These are phyloP conservation scores for Malassezia dermatis DNA, from an alignment of 1,284 basidiomycete species.

Conservation along the genomic window DNA sequence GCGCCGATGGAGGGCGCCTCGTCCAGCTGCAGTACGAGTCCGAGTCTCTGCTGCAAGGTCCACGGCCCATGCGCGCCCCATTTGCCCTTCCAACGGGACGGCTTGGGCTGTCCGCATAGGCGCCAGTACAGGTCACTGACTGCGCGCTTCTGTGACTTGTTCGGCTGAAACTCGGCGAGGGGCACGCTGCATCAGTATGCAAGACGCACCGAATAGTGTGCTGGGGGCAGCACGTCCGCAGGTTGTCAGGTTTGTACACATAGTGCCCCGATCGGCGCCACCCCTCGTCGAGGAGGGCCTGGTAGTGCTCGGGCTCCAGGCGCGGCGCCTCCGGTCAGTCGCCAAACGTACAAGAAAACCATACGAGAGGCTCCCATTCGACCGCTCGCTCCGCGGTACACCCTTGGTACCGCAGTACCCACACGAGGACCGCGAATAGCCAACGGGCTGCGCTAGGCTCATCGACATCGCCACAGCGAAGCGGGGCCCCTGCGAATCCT, in stretches of 20 bases:
- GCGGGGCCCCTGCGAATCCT: neutral
- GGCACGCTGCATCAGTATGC: conserved; percentile 10
- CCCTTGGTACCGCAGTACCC: conserved; percentile 50
- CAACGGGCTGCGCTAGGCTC: conserved; percentile 49
- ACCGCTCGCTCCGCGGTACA: conserved; percentile 36
- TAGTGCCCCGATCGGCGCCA: conserved; percentile 40
- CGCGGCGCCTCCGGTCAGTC: conserved; percentile 18
- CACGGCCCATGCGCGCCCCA: conserved; percentile 22
- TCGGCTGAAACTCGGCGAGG: neutral
- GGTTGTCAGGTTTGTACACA: conserved; percentile 40
- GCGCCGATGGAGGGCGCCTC: neutral
- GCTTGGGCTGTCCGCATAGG: conserved; percentile 17
- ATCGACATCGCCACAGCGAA: neutral
- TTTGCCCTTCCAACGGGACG: conserved; percentile 30
- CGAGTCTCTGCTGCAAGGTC: conserved; percentile 17
- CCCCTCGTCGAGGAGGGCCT: conserved; percentile 32
- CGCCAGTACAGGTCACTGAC: conserved; percentile 27
- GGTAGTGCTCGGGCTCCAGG: conserved; percentile 31
- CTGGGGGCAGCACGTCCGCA: conserved; percentile 39
- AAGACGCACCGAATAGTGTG: conserved; percentile 28
- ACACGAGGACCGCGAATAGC: conserved; percentile 48
- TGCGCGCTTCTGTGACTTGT: conserved; percentile 23
- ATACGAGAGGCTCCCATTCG: conserved; percentile 47
- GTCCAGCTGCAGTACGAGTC: conserved; percentile 1
- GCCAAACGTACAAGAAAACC: conserved; percentile 32